A percentile compares a stretch with the other conserved stretches of the same genome.
Conservation (phyloP, 257 asterid species). For the Scutellaria minor region DNA sequence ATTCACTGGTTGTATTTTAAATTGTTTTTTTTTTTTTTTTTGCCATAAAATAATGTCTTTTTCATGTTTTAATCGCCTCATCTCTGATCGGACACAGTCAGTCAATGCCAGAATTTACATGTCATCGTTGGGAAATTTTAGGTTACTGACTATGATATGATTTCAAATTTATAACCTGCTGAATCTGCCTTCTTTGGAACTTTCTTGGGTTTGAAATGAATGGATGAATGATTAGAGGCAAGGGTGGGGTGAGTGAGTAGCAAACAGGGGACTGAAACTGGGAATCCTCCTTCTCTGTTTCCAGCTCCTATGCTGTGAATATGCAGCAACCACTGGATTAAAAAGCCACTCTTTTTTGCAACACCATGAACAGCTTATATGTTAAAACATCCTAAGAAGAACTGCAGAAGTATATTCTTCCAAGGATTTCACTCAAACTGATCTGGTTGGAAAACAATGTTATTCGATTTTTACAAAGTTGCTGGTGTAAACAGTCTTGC, state of each 20-base stretch:
- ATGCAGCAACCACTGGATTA: background rate
- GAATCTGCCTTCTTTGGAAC: too few relatives aligned
- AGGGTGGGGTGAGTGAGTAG: too few relatives aligned
- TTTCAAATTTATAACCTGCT: too few relatives aligned
- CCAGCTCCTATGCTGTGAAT: background rate
- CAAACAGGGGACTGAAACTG: background rate
- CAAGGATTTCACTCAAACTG: background rate
- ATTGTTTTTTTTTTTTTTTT: too few relatives aligned
- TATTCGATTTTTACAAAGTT: constrained; percentile 23
- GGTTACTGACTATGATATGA: constrained; percentile 2
- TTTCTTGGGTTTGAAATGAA: background rate
- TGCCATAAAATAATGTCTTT: too few relatives aligned
- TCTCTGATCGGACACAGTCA: too few relatives aligned
- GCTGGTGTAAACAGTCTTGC: constrained; percentile 9
- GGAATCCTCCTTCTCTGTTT: background rate
- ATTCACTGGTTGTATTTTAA: too few relatives aligned
- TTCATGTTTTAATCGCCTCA: too few relatives aligned
- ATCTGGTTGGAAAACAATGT: background rate
- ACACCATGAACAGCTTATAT: too few relatives aligned
- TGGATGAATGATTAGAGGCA: background rate
- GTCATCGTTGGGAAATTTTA: background rate
- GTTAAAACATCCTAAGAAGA: too few relatives aligned
- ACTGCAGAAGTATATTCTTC: too few relatives aligned
- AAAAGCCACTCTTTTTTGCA: too few relatives aligned
- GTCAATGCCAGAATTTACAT: background rate